These are phyloP conservation scores for Geotrichum australiense DNA, from an alignment of 1,139 yeast genomes.

Conservation along the genomic window DNA sequence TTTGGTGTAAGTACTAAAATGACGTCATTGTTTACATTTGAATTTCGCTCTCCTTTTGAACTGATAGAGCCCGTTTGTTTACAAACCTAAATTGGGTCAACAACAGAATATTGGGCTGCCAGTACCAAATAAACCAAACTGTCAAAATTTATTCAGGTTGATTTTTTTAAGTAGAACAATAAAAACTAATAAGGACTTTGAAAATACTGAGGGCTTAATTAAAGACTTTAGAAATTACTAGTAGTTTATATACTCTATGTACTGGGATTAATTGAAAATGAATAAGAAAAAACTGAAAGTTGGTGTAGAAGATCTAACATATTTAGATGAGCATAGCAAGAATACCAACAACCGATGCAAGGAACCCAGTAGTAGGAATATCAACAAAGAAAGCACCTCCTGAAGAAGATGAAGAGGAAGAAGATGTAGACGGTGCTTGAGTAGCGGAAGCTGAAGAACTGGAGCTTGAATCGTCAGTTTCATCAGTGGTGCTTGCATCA, in stretches of 20 bases:
- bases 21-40: no score
- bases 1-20: no score
- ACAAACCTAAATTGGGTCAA: no score
- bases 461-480: conserved; percentile 11
- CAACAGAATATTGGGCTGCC: no score
- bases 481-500: conserved; percentile 14
- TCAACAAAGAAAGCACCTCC: conserved; percentile 12
- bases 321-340: conserved; percentile 21
- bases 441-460: conserved; percentile 13
- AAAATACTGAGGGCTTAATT: neutral
- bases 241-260: no score
- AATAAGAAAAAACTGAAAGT: no score
- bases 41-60: no score
- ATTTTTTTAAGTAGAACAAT: neutral
- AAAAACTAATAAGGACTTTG: neutral
- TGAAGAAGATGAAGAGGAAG: conserved; percentile 5
- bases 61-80: no score
- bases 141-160: neutral
- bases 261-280: no score
- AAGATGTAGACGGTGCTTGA: conserved; percentile 14
- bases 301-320: no score
- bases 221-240: no score
- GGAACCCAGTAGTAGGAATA: conserved; percentile 19
- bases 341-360: conserved; percentile 22
- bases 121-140: no score